A percentile compares a stretch with the other conserved stretches of the same genome.
Conservation (phyloP, 2,329 filamentous ascomycete genomes). For the Alternaria brassicicola region DNA sequence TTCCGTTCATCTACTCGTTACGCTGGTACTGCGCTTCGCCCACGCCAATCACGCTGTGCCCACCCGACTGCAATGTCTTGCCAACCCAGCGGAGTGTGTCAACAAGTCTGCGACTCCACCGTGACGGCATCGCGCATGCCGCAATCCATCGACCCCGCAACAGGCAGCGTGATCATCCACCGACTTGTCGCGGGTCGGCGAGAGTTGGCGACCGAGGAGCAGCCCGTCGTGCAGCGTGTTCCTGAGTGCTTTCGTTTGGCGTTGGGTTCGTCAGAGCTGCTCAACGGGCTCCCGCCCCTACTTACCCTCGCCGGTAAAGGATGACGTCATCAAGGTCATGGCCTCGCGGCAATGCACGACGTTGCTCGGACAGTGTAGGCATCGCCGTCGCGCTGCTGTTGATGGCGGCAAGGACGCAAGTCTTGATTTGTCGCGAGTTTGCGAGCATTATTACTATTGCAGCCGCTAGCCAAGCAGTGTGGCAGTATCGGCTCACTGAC, state of each 20-base stretch:
- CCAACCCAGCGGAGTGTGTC: constrained; percentile 6
- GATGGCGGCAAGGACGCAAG: constrained; percentile 25
- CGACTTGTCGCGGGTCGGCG: neutral
- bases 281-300: neutral
- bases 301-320: neutral
- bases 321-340: constrained; percentile 14
- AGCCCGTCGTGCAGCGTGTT: constrained; percentile 7
- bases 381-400: constrained; percentile 27
- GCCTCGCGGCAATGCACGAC: neutral
- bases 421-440: constrained; percentile 36
- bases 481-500: constrained; percentile 25
- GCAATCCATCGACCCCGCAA: constrained; percentile 5
- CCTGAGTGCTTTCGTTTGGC: constrained; percentile 11
- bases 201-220: neutral
- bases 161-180: constrained; percentile 1
- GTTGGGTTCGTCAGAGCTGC: neutral
- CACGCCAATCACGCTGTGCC: constrained; percentile 1
- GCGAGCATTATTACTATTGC: constrained; percentile 11
- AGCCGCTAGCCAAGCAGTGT: constrained; percentile 18
- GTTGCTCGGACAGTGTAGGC: constrained; percentile 18
- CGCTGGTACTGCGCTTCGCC: neutral
- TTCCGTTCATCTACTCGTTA: neutral
- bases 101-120: constrained; percentile 8
- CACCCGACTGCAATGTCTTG: neutral
- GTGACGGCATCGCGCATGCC: constrained; percentile 13